phyloP scores from a whole-genome alignment of 2,329 filamentous ascomycete species.

The Tolypocladium guangdongense region DNA sequence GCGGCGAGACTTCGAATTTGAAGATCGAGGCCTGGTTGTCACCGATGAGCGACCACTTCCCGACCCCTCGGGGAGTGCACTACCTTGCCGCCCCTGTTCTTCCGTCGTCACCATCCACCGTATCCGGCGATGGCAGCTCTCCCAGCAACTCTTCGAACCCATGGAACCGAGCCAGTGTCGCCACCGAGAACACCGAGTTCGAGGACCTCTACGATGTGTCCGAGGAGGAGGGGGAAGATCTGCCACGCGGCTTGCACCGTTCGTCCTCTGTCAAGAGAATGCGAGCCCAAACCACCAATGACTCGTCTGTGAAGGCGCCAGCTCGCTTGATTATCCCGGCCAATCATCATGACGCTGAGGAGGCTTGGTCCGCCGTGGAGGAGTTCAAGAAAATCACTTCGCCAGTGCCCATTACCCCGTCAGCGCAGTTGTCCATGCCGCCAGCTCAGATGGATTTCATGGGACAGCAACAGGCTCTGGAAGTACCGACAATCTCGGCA shows the following conservation, averaged over 20 bases:
- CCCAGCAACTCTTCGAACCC: slow-evolving; percentile 45
- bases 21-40: slow-evolving; percentile 49
- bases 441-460: slow-evolving; percentile 65
- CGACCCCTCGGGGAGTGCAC: slow-evolving; percentile 57
- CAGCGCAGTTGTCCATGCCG: slow-evolving; percentile 62
- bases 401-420: slow-evolving; percentile 52
- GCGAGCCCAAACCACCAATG: slow-evolving; percentile 21
- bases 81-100: slow-evolving; percentile 53
- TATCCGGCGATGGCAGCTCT: slow-evolving; percentile 40
- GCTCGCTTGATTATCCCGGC: slow-evolving; percentile 41
- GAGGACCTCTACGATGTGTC: slow-evolving; percentile 83
- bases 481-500: slow-evolving; percentile 64
- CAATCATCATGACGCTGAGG: slow-evolving; percentile 20
- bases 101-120: slow-evolving; percentile 44
- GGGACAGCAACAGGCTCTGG: slow-evolving; percentile 46
- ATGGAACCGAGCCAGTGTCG: slow-evolving; percentile 53
- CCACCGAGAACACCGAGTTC: slow-evolving; percentile 61
- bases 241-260: slow-evolving; percentile 11
- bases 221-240: slow-evolving; percentile 53
- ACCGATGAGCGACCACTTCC: slow-evolving; percentile 55
- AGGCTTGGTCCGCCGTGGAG: slow-evolving; percentile 33
- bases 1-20: slow-evolving; percentile 27
- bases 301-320: slow-evolving; percentile 23
- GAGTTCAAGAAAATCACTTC: slow-evolving; percentile 40
- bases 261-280: slow-evolving; percentile 26